Evolutionary conservation across 176 grass and related monocot species (phyloP).

Genomic region (Lolium rigidum): DNA sequence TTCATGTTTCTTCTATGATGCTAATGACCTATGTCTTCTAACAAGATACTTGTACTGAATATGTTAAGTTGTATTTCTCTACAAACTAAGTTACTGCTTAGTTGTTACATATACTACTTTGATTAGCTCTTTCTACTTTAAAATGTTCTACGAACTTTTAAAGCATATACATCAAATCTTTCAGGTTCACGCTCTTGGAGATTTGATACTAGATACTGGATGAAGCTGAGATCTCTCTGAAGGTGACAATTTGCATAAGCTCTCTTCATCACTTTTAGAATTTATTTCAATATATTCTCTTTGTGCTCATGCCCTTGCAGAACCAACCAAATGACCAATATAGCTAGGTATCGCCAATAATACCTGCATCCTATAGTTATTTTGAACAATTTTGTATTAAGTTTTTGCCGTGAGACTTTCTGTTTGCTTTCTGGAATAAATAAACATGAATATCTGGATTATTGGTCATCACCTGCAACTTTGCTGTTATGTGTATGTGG

Average conservation of each 20-base stretch:
- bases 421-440: not conserved
- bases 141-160: not conserved
- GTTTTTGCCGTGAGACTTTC: not conserved
- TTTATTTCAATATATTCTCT: not conserved
- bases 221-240: constrained; percentile 60
- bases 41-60: not conserved
- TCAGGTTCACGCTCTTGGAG: constrained; percentile 46
- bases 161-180: constrained; percentile 29
- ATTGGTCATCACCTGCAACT: not conserved
- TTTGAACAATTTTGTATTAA: not conserved
- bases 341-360: not conserved
- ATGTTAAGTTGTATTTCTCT: not conserved
- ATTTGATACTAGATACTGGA: constrained; percentile 73
- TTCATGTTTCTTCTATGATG: not conserved
- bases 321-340: not conserved
- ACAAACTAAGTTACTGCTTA: not conserved
- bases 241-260: constrained; percentile 45
- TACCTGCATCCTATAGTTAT: no score
- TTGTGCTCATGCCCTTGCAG: not conserved
- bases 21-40: constrained; percentile 3
- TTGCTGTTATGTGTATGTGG: not conserved
- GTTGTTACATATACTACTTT: not conserved
- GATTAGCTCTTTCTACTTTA: not conserved
- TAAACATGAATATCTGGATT: no score
- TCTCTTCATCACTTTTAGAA: not conserved